Conservation (phyloP, 2,329 filamentous ascomycete genomes). For the Ophiostoma sp. region DNA sequence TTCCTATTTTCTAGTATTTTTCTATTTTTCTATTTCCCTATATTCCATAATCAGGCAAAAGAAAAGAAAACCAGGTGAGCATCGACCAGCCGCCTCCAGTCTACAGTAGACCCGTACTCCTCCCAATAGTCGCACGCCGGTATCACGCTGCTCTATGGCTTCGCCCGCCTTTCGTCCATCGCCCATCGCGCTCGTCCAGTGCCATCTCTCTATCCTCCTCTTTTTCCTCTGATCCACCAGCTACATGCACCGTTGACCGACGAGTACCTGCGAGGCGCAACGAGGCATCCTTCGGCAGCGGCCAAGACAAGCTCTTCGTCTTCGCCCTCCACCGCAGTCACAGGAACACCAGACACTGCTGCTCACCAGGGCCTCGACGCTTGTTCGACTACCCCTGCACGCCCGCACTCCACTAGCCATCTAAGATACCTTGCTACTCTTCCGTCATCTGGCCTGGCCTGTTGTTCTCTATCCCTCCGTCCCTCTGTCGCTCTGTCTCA, state of each 20-base stretch:
- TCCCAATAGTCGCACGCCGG: too few species aligned
- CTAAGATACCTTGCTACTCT: background rate
- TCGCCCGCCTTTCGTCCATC: too few species aligned
- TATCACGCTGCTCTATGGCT: too few species aligned
- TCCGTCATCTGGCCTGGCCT: conserved; percentile 13
- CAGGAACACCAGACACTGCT: too few species aligned
- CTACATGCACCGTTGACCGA: background rate
- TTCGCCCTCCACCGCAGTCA: background rate
- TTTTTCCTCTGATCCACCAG: background rate
- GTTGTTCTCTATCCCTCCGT: too few species aligned
- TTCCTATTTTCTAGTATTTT: background rate
- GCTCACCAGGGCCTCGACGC: background rate
- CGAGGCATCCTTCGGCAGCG: background rate
- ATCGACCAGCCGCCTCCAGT: too few species aligned
- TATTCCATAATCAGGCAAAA: too few species aligned
- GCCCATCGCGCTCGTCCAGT: too few species aligned
- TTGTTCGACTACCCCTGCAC: conserved; percentile 3
- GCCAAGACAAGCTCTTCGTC: background rate
- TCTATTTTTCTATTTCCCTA: background rate
- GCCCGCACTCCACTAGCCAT: background rate
- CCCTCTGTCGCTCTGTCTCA: background rate
- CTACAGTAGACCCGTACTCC: too few species aligned
- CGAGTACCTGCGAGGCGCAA: background rate
- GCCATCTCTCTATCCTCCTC: background rate
- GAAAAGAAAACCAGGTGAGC: too few species aligned